phyloP scores from a whole-genome alignment of 805 yeast genomes.

The Kodamaea sagamina region DNA sequence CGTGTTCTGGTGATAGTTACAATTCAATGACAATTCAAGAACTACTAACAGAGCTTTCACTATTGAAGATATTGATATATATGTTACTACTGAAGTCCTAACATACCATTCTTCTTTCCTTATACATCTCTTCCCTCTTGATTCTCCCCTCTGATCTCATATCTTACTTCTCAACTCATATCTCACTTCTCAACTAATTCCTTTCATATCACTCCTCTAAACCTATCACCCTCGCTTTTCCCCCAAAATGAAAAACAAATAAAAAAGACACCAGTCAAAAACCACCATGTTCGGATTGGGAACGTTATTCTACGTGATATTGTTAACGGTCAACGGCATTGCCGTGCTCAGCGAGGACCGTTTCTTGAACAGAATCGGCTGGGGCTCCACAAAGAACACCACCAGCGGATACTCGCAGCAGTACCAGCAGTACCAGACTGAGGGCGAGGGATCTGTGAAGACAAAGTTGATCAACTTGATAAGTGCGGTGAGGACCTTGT shows the following conservation, averaged over 20 bases:
- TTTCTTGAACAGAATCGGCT: conserved; percentile 62
- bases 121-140: too few relatives aligned
- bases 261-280: conserved; percentile 4
- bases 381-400: conserved; percentile 26
- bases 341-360: conserved; percentile 82
- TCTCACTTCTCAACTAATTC: too few relatives aligned
- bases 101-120: too few relatives aligned
- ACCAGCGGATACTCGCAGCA: conserved; percentile 18
- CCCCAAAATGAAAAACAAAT: neutral
- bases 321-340: conserved; percentile 69
- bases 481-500: conserved; percentile 71
- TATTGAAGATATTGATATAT: too few relatives aligned
- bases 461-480: conserved; percentile 63
- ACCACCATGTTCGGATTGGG: conserved; percentile 66
- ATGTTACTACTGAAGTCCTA: too few relatives aligned
- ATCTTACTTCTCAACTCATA: too few relatives aligned
- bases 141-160: too few relatives aligned
- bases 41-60: too few relatives aligned
- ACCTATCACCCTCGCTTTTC: too few relatives aligned
- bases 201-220: too few relatives aligned
- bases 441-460: conserved; percentile 49
- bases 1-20: too few relatives aligned
- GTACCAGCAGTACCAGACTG: conserved; percentile 38
- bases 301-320: conserved; percentile 53
- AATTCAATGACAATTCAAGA: too few relatives aligned